phyloP scores from a whole-genome alignment of 805 yeast species.

The Zygoascus flipseniorum region DNA sequence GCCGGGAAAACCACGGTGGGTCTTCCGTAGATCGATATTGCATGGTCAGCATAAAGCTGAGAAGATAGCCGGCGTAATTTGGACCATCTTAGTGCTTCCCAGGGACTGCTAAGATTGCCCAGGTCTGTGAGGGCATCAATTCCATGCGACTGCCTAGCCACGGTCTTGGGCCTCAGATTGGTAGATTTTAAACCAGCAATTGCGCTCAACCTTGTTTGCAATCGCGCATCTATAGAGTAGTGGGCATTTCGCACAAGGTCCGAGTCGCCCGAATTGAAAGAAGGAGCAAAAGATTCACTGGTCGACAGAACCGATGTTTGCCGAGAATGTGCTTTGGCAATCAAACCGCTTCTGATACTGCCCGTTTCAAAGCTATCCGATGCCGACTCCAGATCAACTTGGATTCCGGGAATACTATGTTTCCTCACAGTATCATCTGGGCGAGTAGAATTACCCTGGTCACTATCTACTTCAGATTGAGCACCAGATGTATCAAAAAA shows the following conservation, averaged over 20 bases:
- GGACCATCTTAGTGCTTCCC: conserved; percentile 27
- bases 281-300: not conserved
- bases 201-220: conserved; percentile 16
- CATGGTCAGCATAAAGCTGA: conserved; percentile 28
- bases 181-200: not conserved
- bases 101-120: not conserved
- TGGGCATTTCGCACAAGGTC: not conserved
- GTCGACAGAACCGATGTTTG: conserved; percentile 1
- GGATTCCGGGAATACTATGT: not conserved
- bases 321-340: conserved; percentile 8
- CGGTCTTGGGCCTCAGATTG: not conserved
- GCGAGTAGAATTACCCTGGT: not conserved
- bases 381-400: not conserved
- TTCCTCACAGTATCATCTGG: not conserved
- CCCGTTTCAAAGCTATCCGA: not conserved
- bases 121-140: not conserved
- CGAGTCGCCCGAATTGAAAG: not conserved
- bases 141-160: not conserved
- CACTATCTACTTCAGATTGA: not conserved
- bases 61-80: conserved; percentile 35
- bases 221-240: conserved; percentile 13
- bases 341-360: conserved; percentile 1
- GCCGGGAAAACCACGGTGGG: conserved; percentile 38
- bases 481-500: not conserved
- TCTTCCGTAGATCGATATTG: conserved; percentile 39